Conservation (phyloP, 2,329 filamentous ascomycete genomes). For the Nannizziopsis barbatae region DNA sequence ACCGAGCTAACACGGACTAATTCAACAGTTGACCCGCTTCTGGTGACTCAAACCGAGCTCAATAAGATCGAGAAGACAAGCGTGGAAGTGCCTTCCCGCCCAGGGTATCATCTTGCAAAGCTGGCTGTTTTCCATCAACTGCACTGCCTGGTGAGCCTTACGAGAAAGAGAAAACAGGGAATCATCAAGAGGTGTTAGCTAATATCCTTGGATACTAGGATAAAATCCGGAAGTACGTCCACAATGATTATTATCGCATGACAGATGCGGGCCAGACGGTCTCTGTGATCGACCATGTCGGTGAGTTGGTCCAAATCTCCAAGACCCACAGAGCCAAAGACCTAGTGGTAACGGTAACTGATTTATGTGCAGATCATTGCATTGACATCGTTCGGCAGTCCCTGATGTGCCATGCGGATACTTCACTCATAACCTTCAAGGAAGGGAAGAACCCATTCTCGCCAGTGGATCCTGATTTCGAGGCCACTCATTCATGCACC, state of each 20-base stretch:
- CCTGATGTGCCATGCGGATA: slow-evolving; percentile 14
- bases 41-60: slow-evolving; percentile 10
- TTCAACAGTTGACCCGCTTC: slow-evolving; percentile 10
- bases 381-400: slow-evolving; percentile 16
- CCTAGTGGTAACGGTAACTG: neutral
- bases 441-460: neutral
- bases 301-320: slow-evolving; percentile 4
- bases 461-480: slow-evolving; percentile 13
- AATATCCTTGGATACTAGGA: slow-evolving; percentile 9
- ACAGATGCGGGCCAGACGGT: slow-evolving; percentile 5
- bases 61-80: slow-evolving; percentile 13
- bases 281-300: slow-evolving; percentile 14
- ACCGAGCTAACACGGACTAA: neutral
- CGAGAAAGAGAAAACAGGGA: neutral
- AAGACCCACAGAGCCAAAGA: neutral
- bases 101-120: slow-evolving; percentile 12
- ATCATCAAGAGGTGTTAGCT: neutral
- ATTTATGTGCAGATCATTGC: slow-evolving; percentile 11
- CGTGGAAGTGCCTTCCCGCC: slow-evolving; percentile 13
- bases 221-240: slow-evolving; percentile 13
- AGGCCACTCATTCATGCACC: slow-evolving; percentile 12
- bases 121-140: slow-evolving; percentile 19
- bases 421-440: slow-evolving; percentile 15
- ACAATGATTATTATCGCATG: slow-evolving; percentile 13
- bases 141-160: slow-evolving; percentile 18